Base-by-base conservation (phyloP, 257 asterid genomes). In the Solanum piurae region DNA sequence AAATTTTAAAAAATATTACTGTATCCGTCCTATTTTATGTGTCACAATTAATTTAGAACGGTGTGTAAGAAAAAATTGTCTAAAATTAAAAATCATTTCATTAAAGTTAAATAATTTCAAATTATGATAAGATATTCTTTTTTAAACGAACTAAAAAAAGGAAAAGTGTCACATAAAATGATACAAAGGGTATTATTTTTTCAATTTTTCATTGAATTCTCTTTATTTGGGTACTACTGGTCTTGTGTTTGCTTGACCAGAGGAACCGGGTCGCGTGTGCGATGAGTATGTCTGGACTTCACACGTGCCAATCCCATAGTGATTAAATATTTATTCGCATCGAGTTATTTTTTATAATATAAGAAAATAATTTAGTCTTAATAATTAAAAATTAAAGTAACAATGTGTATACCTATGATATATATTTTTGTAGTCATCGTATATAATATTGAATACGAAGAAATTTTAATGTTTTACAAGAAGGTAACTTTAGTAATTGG, bases 1-100 rank as follows among this genome's bases (percentile, higher is more conserved):
- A n/a, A n/a, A n/a, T n/a, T n/a, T n/a, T n/a, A n/a, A 21, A 58
- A 58, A 58, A 21, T 12, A 52, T 52, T 52, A 52, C n/a, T 3
- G 23, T 0, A 9, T 16, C 4, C 3, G 9, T 52, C 1, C 0
- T 0, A 16, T 52, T 2, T 16, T 52, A 16, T 14, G 1, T 52
- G n/a, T 52, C 60, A 52, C n/a, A 0, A 18, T 55, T 55, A 0
- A 55, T 55, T 18, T 55, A 18, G 2, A 18, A 55, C 0, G 9
- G 18, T 18, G 4, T 18, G 0, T 55, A 0, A 55, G 25, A 18
- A 6, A 55, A 49, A 6, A 18, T 2, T 0, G 0, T 55, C 4
- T 20, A 55, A 7, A 18, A 52, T 55, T 55, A 55, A 18, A 55
- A 55, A 6, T 55, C 0, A 55, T 55, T 55, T 6, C 0, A 20